Conservation (phyloP, 139 green algal species). For the Astrephomene gubernaculifera region DNA sequence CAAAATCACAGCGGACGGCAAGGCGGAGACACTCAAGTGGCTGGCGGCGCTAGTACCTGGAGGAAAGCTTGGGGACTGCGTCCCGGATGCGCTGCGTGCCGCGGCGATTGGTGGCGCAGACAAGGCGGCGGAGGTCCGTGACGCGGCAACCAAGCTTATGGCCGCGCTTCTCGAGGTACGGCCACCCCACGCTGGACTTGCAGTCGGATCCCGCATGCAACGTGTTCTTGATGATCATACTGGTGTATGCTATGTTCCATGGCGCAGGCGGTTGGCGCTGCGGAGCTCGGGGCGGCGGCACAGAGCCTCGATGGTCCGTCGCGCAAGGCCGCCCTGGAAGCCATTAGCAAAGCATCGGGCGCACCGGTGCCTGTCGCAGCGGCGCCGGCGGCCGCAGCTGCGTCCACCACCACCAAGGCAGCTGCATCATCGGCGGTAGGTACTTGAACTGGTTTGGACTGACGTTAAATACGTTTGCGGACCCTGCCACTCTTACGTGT, state of each 20-base stretch:
- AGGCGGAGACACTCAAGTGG: conserved; percentile 69
- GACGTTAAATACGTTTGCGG: background rate
- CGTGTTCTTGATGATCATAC: no score
- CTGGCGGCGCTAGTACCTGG: conserved; percentile 36
- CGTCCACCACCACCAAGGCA: background rate
- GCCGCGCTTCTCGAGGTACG: conserved; percentile 62
- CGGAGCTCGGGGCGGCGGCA: conserved; percentile 35
- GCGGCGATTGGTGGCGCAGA: conserved; percentile 67
- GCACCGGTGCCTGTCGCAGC: conserved; percentile 15
- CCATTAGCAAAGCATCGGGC: conserved; percentile 53
- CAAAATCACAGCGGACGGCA: conserved; percentile 83
- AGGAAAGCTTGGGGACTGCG: conserved; percentile 24
- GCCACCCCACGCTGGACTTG: background rate
- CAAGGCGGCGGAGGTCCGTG: conserved; percentile 83
- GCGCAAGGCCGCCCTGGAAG: conserved; percentile 55
- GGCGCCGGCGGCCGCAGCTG: background rate
- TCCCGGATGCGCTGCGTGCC: conserved; percentile 47
- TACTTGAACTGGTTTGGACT: background rate
- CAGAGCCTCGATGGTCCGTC: conserved; percentile 15
- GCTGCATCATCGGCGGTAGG: background rate
- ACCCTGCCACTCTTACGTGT: no score
- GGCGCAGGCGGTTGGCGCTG: conserved; percentile 43
- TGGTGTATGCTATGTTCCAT: no score
- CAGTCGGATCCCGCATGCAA: no score
- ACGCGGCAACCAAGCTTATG: conserved; percentile 70